These are phyloP conservation scores for Ramalina peruviana DNA, from an alignment of 495 filamentous ascomycete genomes.

Conservation along the genomic window DNA sequence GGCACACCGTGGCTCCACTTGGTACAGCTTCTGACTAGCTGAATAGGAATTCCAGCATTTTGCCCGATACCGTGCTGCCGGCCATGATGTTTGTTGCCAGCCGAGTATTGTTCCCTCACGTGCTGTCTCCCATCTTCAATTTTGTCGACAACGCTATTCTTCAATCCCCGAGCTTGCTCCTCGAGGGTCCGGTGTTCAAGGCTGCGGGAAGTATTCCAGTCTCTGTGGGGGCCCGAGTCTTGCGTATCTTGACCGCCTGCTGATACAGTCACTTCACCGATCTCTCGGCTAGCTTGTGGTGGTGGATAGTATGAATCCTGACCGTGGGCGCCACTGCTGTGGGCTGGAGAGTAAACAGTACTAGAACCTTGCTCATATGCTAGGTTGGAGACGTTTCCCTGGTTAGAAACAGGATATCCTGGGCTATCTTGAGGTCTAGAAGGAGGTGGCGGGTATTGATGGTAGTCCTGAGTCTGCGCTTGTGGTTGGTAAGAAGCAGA, in stretches of 20 bases:
- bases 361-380: no score
- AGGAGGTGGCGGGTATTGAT: slow-evolving; percentile 1
- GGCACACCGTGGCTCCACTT: slow-evolving; percentile 60
- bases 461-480: not conserved
- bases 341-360: no score
- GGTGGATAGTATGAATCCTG: slow-evolving; percentile 31
- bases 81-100: slow-evolving; percentile 5
- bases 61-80: slow-evolving; percentile 6
- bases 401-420: no score
- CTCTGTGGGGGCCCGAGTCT: slow-evolving; percentile 17
- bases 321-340: slow-evolving; percentile 4
- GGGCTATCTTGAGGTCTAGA: slow-evolving; percentile 6
- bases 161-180: slow-evolving; percentile 21
- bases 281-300: slow-evolving; percentile 29
- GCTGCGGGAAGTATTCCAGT: not conserved
- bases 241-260: not conserved
- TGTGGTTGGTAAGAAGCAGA: not conserved
- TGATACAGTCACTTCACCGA: slow-evolving; percentile 23
- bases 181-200: slow-evolving; percentile 9
- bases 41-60: slow-evolving; percentile 42
- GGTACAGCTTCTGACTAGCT: slow-evolving; percentile 54
- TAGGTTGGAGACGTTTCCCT: no score
- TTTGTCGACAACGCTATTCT: slow-evolving; percentile 27
- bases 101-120: slow-evolving; percentile 12
- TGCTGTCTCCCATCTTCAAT: slow-evolving; percentile 33